Evolutionary conservation across 1,139 yeast genomes (phyloP).

Genomic region (Protomyces inouyei): DNA sequence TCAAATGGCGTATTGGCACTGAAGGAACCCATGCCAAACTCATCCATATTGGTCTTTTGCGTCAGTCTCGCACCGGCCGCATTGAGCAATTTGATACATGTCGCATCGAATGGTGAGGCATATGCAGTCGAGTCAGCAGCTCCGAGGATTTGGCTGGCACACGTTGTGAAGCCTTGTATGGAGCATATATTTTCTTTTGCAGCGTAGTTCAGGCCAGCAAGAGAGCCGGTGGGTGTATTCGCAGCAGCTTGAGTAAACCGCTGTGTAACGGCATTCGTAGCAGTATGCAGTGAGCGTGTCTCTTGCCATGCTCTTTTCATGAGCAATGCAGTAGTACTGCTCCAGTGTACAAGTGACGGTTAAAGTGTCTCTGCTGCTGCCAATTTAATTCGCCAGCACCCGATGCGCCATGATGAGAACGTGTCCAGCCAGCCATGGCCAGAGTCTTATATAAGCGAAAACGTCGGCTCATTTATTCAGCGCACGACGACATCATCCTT

Average conservation of each 20-base stretch:
- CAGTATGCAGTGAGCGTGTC: not conserved
- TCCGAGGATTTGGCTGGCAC: conserved; percentile 26
- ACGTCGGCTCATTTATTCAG: too few relatives aligned
- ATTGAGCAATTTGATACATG: conserved; percentile 56
- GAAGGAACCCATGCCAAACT: conserved; percentile 86
- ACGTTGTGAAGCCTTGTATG: conserved; percentile 10
- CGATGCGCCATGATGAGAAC: too few relatives aligned
- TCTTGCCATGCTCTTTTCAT: not conserved
- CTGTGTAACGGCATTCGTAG: not conserved
- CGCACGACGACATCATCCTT: too few relatives aligned
- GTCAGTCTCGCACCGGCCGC: conserved; percentile 51
- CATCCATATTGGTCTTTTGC: conserved; percentile 93
- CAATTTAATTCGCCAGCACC: too few relatives aligned
- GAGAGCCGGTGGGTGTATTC: not conserved
- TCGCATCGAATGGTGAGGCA: conserved; percentile 74
- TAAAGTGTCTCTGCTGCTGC: too few relatives aligned
- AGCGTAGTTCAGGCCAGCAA: not conserved
- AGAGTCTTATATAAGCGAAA: too few relatives aligned
- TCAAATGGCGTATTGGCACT: conserved; percentile 57
- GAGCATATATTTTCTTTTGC: conserved; percentile 28
- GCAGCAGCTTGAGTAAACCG: not conserved
- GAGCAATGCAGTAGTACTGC: too few relatives aligned
- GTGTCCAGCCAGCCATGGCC: too few relatives aligned
- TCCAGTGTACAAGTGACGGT: too few relatives aligned
- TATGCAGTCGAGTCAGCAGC: conserved; percentile 41